Evolutionary conservation across 805 yeast genomes (phyloP), one percentile per base, ranked within the genome.

Genomic region (Candida vaughaniae): DNA sequence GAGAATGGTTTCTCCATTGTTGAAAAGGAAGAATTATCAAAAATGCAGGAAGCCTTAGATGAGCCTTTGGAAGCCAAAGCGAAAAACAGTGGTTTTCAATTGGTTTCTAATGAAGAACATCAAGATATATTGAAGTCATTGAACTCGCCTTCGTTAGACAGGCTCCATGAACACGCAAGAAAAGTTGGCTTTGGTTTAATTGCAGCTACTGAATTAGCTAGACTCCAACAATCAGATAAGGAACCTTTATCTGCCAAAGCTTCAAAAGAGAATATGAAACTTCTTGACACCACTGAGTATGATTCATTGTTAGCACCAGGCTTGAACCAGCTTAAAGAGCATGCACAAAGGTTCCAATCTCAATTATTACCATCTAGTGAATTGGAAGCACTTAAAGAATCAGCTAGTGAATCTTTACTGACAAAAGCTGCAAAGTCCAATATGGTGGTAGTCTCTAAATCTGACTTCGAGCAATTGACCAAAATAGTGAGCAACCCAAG

Each of bases 391-490:
- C 22, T 37, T 2, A 28, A 32, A 22, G 19, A 17, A 4, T 14
- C 17, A 6, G 20, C 22, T 20, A 22, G 33, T n/a, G 38, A 33
- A 28, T 15, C 44, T 14, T 6, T 45, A 9, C 46, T 33, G 12
- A 29, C 33, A 26, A 28, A 43, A 42, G 69, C 69, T 0, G 36
- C 49, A n/a, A 54, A 51, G 14, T 49, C 58, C 27, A 55, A 61
- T 30, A 5, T 29, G 11, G 31, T 30, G 4, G 31, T 45, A 1
- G 1, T 66, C 16, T 48, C 66, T 3, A 42, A 45, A 36, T 60
- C 48, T 2, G 57, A 55, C 29, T 66, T 52, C 31, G 55, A 60
- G 17, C 44, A 44, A 19, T 46, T 64, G 17, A 51, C 51, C 22
- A 12, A 31, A 38, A 41, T 49, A 14, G 16, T 23, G 3, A 53